These are phyloP conservation scores for Helotiales sp. DNA, from an alignment of 2,329 filamentous ascomycete species.

Conservation along the genomic window DNA sequence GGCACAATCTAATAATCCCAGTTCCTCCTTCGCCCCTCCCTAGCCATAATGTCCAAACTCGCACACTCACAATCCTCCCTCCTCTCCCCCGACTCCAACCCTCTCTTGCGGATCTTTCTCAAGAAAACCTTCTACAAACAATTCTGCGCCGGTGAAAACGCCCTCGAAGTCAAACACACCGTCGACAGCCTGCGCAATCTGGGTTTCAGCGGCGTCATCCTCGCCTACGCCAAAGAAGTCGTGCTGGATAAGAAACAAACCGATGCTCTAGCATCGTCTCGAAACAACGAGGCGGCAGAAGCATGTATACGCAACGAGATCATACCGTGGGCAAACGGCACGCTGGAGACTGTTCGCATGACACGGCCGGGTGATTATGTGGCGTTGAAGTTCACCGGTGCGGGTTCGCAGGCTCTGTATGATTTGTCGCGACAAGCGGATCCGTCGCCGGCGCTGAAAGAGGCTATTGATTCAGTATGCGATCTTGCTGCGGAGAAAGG, in stretches of 20 bases:
- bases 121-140: conserved; percentile 89
- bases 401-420: conserved; percentile 73
- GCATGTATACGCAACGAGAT: conserved; percentile 64
- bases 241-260: conserved; percentile 65
- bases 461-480: conserved; percentile 77
- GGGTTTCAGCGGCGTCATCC: conserved; percentile 82
- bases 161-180: conserved; percentile 68
- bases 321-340: conserved; percentile 73
- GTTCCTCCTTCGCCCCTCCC: conserved; percentile 70
- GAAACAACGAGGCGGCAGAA: conserved; percentile 54
- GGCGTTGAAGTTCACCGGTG: conserved; percentile 75
- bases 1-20: conserved; percentile 33
- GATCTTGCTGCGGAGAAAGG: conserved; percentile 70
- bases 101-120: conserved; percentile 69
- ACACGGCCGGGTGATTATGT: conserved; percentile 57
- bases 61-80: conserved; percentile 70
- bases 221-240: conserved; percentile 84
- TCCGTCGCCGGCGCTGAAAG: conserved; percentile 67
- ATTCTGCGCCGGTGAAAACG: conserved; percentile 84
- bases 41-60: conserved; percentile 69
- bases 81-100: conserved; percentile 77
- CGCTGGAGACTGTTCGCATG: conserved; percentile 71
- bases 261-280: conserved; percentile 49
- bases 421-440: conserved; percentile 66
- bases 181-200: conserved; percentile 70